phyloP scores from a whole-genome alignment of 1,284 basidiomycete genomes.

The Vanrija sp. region DNA sequence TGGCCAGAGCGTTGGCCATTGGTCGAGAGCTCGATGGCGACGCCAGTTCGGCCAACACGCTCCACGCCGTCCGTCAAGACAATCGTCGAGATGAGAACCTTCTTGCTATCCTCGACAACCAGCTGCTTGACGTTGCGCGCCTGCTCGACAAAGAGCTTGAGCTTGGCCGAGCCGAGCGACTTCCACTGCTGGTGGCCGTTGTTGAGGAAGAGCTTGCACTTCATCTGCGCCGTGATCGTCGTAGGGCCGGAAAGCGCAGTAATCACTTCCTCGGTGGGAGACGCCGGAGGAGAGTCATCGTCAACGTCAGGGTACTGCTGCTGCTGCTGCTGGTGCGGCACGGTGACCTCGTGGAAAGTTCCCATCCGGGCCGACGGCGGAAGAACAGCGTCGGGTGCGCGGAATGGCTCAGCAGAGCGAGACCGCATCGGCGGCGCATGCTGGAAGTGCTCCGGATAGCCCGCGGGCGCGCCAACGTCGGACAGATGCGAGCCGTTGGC shows the following conservation, averaged over 20 bases:
- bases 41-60: constrained; percentile 93
- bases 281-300: constrained; percentile 70
- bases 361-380: constrained; percentile 31
- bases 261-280: constrained; percentile 61
- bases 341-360: constrained; percentile 18
- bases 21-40: constrained; percentile 93
- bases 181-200: constrained; percentile 98
- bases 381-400: constrained; percentile 22
- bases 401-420: constrained; percentile 34
- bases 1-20: constrained; percentile 86
- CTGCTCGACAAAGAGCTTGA: constrained; percentile 77
- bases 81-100: constrained; percentile 86
- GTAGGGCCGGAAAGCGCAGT: constrained; percentile 61
- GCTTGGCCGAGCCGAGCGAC: constrained; percentile 77
- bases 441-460: neutral
- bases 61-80: constrained; percentile 94
- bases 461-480: constrained; percentile 19
- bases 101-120: constrained; percentile 77
- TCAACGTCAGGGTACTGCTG: constrained; percentile 38
- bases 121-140: constrained; percentile 87
- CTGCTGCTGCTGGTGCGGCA: constrained; percentile 30
- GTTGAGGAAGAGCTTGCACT: constrained; percentile 96
- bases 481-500: constrained; percentile 27
- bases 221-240: constrained; percentile 84
- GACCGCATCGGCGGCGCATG: constrained; percentile 20